Conservation (phyloP, 768 basidiomycete species). For the Auricularia sp. region DNA sequence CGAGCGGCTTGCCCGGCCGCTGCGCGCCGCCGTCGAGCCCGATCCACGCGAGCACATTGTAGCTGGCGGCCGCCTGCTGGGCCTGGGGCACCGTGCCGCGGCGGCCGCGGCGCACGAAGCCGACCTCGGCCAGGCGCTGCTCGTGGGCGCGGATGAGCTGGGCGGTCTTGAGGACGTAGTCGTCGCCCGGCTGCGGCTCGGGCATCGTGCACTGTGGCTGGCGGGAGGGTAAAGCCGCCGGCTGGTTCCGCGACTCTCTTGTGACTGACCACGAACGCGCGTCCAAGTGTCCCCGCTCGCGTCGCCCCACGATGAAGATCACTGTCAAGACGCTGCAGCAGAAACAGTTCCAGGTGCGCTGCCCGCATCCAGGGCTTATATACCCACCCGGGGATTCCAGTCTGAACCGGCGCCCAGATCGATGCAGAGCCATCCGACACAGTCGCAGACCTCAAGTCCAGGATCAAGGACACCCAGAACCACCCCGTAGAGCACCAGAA, state of each 20-base stretch:
- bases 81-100: constrained; percentile 19
- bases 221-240: neutral
- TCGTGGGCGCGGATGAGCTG: constrained; percentile 66
- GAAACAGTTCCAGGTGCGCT: constrained; percentile 67
- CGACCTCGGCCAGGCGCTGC: constrained; percentile 57
- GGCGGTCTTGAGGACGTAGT: constrained; percentile 60
- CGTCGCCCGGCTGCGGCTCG: constrained; percentile 52
- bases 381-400: neutral
- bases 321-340: constrained; percentile 93
- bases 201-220: constrained; percentile 23
- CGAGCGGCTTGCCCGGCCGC: constrained; percentile 40
- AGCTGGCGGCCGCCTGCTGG: constrained; percentile 13
- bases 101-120: constrained; percentile 40
- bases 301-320: constrained; percentile 63
- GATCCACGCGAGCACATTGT: constrained; percentile 9
- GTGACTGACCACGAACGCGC: neutral
- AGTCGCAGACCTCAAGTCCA: constrained; percentile 68
- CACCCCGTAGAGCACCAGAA: constrained; percentile 73
- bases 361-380: neutral
- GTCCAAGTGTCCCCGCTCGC: neutral
- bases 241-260: neutral
- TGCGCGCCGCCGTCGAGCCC: constrained; percentile 21
- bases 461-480: constrained; percentile 68
- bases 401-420: constrained; percentile 32
- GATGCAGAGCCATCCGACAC: constrained; percentile 71